Base-by-base conservation (phyloP, 75 land plant genomes). In the Cupressus sempervirens region DNA sequence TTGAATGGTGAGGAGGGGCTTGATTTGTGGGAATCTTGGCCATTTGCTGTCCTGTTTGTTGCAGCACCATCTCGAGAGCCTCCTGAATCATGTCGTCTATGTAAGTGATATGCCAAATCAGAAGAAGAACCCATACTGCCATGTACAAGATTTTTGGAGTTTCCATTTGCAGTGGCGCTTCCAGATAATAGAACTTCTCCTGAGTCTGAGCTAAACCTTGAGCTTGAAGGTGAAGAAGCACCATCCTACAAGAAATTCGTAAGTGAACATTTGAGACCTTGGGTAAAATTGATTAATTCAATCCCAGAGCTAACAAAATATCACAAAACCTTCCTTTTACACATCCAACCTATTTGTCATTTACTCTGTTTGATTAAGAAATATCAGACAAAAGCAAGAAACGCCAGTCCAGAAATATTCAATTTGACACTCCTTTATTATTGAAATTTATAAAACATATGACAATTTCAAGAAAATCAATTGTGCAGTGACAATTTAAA, bases 141-240 rank as follows among this genome's bases (percentile, higher is more conserved):
- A 70, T 36, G 70, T n/a, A 89, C 29, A 43, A 50, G 85, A 81
- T 89, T 86, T 75, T 45, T 80, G 68, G 90, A 68, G 52, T 84
- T 70, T 29, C 73, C 73, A 70, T 70, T 70, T 30, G 73, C 73
- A 88, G 52, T 75, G 58, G 45, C 1, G 52, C 58, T 84, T 87
- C 80, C 80, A 84, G 15, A 56, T 83, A 3, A 86, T 35, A 29
- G 86, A 84, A 68, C 72, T 86, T 89, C 91, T 18, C 85, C 86
- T 10, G 93, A 90, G 35, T 87, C 88, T 84, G 88, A 89, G 86
- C 94, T 93, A 15, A 76, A 87, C 50, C 82, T 83, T 41, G 91
- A 89, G 36, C 84, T 90, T 80, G 91, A 89, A 23, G 83, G 82
- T 26, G 91, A 89, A 56, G 81, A 84, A 81, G 86, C 86, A 68